Evolutionary conservation across 2,329 filamentous ascomycete species (phyloP).

Genomic region (Blastomyces emzantsi): DNA sequence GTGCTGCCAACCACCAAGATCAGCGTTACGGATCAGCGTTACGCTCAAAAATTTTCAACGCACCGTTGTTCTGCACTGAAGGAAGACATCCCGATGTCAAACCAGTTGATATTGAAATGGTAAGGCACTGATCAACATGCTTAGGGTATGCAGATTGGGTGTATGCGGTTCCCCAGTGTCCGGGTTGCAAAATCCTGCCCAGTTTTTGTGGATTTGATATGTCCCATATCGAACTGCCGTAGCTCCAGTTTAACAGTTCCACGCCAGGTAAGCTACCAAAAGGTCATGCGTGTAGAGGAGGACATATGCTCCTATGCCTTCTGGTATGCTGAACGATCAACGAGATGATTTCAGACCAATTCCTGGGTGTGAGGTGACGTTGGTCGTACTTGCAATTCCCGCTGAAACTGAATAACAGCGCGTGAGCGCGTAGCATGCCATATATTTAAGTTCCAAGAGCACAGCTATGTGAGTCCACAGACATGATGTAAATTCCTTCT

Average conservation of each 20-base stretch:
- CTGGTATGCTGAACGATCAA: not conserved
- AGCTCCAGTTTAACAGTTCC: not conserved
- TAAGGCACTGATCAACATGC: not conserved
- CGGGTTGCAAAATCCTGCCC: too few species aligned
- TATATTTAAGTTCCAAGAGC: not conserved
- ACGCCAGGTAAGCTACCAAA: not conserved
- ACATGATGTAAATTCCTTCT: not conserved
- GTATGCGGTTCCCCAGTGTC: too few species aligned
- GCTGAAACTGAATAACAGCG: not conserved
- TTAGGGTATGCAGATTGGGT: too few species aligned
- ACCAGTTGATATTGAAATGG: not conserved
- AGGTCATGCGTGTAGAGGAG: not conserved
- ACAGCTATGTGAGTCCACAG: not conserved
- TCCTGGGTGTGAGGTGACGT: not conserved
- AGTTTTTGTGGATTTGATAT: not conserved
- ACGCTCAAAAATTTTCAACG: not conserved
- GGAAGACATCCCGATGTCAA: not conserved
- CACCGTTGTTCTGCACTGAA: not conserved
- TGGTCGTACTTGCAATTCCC: not conserved
- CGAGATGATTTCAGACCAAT: not conserved
- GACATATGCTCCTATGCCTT: not conserved
- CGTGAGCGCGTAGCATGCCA: not conserved
- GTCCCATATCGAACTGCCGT: not conserved
- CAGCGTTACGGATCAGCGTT: not conserved
- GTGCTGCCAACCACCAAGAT: too few species aligned